Percentiles rank a stretch among this genome's conserved stretches.
phyloP scores from a whole-genome alignment of 2,329 filamentous ascomycete genomes.

The Fusarium udum region DNA sequence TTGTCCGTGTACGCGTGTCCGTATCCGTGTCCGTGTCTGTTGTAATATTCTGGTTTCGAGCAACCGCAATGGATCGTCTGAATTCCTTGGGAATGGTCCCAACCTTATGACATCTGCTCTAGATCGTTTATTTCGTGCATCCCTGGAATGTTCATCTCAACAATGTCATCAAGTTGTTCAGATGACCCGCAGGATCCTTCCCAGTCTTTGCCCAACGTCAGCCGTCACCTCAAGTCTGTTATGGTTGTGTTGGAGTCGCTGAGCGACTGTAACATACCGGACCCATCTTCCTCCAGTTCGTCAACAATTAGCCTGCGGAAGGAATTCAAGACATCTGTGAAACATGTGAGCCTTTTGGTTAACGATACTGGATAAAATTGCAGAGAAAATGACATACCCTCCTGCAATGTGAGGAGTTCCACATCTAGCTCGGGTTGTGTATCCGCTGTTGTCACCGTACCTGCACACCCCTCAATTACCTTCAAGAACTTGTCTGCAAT shows the following conservation, averaged over 20 bases:
- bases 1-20: neutral
- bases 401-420: slow-evolving; percentile 42
- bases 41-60: neutral
- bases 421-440: slow-evolving; percentile 44
- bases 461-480: slow-evolving; percentile 54
- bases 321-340: slow-evolving; percentile 54
- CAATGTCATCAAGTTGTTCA: slow-evolving; percentile 62
- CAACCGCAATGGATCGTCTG: neutral
- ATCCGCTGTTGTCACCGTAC: slow-evolving; percentile 49
- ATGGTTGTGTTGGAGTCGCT: slow-evolving; percentile 41
- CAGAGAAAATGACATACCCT: slow-evolving; percentile 37
- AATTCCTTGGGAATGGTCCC: neutral
- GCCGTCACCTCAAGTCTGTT: slow-evolving; percentile 39
- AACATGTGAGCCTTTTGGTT: slow-evolving; percentile 17
- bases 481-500: slow-evolving; percentile 55
- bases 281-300: slow-evolving; percentile 67
- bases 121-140: slow-evolving; percentile 53
- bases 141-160: slow-evolving; percentile 56
- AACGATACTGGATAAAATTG: neutral
- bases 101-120: slow-evolving; percentile 36
- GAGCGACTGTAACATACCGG: slow-evolving; percentile 59
- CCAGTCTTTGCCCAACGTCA: slow-evolving; percentile 58
- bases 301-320: slow-evolving; percentile 66
- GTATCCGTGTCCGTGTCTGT: neutral
- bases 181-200: slow-evolving; percentile 65